Base-by-base conservation (phyloP, 2,329 filamentous ascomycete species). In the Colletotrichum scovillei region DNA sequence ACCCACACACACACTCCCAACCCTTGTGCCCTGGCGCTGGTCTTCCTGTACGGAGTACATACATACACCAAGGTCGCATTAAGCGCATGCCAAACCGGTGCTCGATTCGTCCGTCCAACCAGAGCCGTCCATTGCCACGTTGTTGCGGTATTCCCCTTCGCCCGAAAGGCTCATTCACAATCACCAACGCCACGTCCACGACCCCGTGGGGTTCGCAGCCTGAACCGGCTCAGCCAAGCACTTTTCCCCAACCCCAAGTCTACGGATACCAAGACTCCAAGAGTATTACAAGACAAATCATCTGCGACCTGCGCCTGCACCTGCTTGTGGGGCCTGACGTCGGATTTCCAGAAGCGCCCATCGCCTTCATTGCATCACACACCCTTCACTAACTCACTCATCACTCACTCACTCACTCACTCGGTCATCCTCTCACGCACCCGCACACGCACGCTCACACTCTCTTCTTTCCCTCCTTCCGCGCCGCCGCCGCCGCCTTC, bases 41-140 rank as follows among this genome's bases (percentile, higher is more conserved):
- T 52, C 32, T 30, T 64, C 32, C 14, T 28, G 16, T 42, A 19
- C 38, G 32, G 32, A 19, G 38, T 42, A 42, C 38, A 19, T 42
- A 42, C 38, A 16, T 22, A 46, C 19, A 46, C 42, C 42, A 32
- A n/a, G 11, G 58, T 63, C 58, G 74, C 78, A 78, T 80, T 77
- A 64, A 60, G 46, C 66, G 65, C 56, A 22, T 38, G 26, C 14
- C 52, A 64, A 59, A 49, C 35, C 38, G 52, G 67, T 46, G 30
- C 22, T 70, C 35, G 35, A 70, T 62, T 68, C 49, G 53, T 52
- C 62, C 63, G 75, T 78, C 79, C 74, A 75, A 75, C 66, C 74
- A 66, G 65, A 65, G 59, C 62, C 67, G 63, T 64, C 52, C 57
- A 42, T 74, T 67, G 52, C 72, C 72, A 72, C 72, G 63, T 72